Percentiles rank a stretch among this genome's conserved stretches.
Conservation (phyloP, 345 rosid species). For the Eucalyptus cladocalyx region DNA sequence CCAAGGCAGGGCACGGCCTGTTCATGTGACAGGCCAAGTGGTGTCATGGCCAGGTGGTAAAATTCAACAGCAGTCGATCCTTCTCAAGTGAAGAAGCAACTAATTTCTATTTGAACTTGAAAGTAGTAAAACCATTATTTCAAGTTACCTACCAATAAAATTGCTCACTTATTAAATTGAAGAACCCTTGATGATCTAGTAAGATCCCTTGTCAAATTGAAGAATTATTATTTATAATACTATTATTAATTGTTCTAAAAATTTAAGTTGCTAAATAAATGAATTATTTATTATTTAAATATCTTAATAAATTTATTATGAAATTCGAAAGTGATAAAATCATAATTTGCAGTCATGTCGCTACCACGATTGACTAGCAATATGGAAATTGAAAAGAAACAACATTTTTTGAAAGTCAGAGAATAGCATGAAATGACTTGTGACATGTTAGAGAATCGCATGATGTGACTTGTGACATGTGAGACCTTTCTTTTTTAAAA, state of each 20-base stretch:
- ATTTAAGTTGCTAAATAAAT: rapidly evolving
- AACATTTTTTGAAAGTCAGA: neutral
- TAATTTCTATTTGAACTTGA: neutral
- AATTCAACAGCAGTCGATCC: too few species aligned
- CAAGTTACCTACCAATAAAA: neutral
- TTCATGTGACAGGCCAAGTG: too few species aligned
- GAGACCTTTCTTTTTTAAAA: neutral
- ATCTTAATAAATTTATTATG: neutral
- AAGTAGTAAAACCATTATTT: neutral
- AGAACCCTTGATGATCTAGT: neutral
- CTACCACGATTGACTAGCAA: neutral
- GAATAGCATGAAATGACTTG: too few species aligned
- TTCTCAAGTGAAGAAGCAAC: too few species aligned
- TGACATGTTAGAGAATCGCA: neutral
- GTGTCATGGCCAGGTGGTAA: too few species aligned
- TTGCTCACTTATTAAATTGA: neutral
- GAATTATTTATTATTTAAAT: too few species aligned
- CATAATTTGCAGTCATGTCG: neutral
- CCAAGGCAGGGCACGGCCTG: too few species aligned
- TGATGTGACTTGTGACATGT: neutral
- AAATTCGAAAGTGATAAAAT: neutral
- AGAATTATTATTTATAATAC: too few species aligned
- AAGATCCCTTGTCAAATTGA: too few species aligned
- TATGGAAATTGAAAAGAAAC: neutral
- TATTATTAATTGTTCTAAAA: too few species aligned